Evolutionary conservation across 2,329 filamentous ascomycete genomes (phyloP).

Genomic region (Trichoderma polysporum): DNA sequence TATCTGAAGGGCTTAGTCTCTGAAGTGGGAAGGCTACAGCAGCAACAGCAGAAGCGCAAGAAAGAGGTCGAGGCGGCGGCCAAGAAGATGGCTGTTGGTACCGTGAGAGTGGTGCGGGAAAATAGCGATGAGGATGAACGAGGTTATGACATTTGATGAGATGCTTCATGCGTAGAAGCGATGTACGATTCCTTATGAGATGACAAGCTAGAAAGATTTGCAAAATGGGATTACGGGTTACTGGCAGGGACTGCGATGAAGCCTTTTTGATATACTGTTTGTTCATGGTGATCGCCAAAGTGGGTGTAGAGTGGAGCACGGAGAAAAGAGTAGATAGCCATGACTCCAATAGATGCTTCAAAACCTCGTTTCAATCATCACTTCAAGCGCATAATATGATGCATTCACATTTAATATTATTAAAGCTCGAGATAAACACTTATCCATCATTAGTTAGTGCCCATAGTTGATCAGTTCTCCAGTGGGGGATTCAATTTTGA

Average conservation of each 20-base stretch:
- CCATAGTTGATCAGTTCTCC: background rate
- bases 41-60: slow-evolving; percentile 32
- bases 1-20: slow-evolving; percentile 76
- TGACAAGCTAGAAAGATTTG: background rate
- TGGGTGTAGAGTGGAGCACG: background rate
- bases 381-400: background rate
- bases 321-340: background rate
- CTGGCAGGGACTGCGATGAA: background rate
- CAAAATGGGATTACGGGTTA: background rate
- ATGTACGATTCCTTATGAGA: background rate
- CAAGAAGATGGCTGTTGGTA: slow-evolving; percentile 39
- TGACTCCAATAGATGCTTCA: background rate
- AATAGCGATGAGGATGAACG: slow-evolving; percentile 38
- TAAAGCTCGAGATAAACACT: background rate
- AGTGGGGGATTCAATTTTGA: background rate
- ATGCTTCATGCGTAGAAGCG: background rate
- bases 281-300: background rate
- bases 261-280: background rate
- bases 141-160: slow-evolving; percentile 19
- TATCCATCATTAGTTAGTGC: background rate
- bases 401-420: background rate
- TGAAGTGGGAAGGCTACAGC: slow-evolving; percentile 63
- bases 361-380: background rate
- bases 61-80: slow-evolving; percentile 44
- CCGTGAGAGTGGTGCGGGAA: slow-evolving; percentile 46